A percentile compares a stretch with the other conserved stretches of the same genome.
Evolutionary conservation across 2,329 filamentous ascomycete species (phyloP).

Genomic region (Talaromyces sp.): DNA sequence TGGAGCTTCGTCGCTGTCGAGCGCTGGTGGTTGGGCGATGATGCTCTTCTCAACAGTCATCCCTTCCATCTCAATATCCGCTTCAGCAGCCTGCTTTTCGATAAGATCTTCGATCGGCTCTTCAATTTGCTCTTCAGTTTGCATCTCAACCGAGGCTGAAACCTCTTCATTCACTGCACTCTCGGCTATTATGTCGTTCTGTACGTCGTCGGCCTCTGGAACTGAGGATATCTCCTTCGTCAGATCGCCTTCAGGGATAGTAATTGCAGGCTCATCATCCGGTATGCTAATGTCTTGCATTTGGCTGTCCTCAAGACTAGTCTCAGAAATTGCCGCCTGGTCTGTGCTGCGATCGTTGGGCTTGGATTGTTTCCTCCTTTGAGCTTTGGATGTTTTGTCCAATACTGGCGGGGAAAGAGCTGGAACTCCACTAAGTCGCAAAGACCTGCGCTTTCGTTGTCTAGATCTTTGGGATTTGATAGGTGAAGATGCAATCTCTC

Average conservation of each 20-base stretch:
- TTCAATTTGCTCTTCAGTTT: background rate
- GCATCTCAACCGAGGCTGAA: background rate
- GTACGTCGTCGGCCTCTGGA: background rate
- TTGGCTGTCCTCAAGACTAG: background rate
- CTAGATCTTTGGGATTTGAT: constrained; percentile 1
- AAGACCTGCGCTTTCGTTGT: constrained; percentile 17
- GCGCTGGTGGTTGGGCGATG: background rate
- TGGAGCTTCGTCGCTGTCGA: background rate
- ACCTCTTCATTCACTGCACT: background rate
- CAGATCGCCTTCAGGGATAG: background rate
- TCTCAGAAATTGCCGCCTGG: background rate
- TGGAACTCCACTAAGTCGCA: constrained; percentile 17
- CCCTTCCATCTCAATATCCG: background rate
- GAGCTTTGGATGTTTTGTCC: background rate
- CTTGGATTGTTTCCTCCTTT: background rate
- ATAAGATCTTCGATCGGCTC: background rate
- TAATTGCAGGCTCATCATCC: background rate
- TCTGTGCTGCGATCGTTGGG: background rate
- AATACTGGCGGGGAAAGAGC: constrained; percentile 1
- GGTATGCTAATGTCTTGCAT: background rate
- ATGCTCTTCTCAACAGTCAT: background rate
- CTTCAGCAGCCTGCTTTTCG: background rate
- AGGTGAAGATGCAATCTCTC: constrained; percentile 8
- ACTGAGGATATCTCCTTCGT: background rate
- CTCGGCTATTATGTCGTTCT: background rate